Evolutionary conservation across 108 stramenopile species (phyloP).

Genomic region (Cyclotella choctawhatcheeana): DNA sequence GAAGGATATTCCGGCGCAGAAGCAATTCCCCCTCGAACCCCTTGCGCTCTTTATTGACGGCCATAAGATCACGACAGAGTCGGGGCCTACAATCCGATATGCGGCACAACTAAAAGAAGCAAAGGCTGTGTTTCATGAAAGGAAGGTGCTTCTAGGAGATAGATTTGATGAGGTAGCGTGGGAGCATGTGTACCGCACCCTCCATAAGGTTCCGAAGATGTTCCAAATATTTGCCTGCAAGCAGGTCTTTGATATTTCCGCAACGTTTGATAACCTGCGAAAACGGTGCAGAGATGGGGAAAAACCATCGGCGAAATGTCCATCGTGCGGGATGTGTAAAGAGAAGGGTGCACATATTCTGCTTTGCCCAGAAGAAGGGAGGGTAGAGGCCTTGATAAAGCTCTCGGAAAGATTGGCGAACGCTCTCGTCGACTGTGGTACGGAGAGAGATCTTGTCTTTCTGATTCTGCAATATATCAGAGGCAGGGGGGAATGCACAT

Average conservation of each 20-base stretch:
- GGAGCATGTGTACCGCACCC: neutral
- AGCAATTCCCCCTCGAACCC: neutral
- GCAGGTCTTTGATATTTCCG: neutral
- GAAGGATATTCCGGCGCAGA: neutral
- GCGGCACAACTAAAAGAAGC: neutral
- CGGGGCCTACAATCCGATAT: neutral
- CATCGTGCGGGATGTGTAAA: neutral
- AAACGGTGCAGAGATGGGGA: neutral
- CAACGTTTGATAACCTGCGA: too few relatives aligned
- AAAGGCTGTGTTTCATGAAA: neutral
- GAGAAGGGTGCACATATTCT: neutral
- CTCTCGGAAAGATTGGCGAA: neutral
- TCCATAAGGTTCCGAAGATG: too few relatives aligned
- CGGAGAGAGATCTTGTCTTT: neutral
- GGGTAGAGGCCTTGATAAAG: neutral
- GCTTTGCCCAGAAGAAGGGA: neutral
- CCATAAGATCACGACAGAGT: neutral
- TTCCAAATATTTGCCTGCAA: too few relatives aligned
- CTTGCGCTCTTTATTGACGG: neutral
- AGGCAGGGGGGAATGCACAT: neutral
- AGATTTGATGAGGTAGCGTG: neutral
- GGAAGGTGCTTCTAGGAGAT: neutral
- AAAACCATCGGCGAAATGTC: neutral
- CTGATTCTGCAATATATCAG: neutral
- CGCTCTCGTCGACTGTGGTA: neutral